Base-by-base conservation (phyloP, 2,329 filamentous ascomycete species). In the Teratosphaeria destructans region DNA sequence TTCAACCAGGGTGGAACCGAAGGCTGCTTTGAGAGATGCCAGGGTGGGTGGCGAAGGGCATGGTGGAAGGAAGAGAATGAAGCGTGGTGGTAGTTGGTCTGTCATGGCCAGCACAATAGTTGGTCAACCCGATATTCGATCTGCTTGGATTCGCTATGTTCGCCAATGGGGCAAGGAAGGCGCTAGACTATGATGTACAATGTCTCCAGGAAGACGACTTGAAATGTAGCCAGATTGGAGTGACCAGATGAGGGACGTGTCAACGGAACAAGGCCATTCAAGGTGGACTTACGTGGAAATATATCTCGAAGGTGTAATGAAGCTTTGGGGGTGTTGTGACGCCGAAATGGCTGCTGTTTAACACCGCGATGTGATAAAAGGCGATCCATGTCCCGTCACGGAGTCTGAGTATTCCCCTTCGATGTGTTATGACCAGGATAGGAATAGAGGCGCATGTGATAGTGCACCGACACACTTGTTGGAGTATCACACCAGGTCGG, bases 41-140 rank as follows among this genome's bases (percentile, higher is more conserved):
- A 74, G 73, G 4, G 73, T 73, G 3, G 73, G 66, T 34, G 75
- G 71, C 23, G 71, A 68, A 6, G 77, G 75, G 3, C 73, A 66
- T 35, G 78, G 77, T 29, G 78, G 77, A 10, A 80, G 73, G 52
- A 80, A 69, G 39, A 79, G 69, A 53, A 80, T 68, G 57, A 70
- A 72, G 14, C 68, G 64, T 23, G 69, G 68, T 32, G 68, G 43
- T 10, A 10, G 43, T 11, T 23, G 63, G 56, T 66, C 66, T 39
- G 26, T 34, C 55, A 56, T 56, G 1, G 53, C 27, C 23, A 23
- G 23, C 23, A 23, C 23, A 23, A 23, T 26, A 8, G 19, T 10
- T 49, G 6, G n/a, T 49, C 43, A 10, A 23, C 19, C 5, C 43
- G n/a, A 26, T 26, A 3, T 49, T n/a, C 5, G 16, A 49, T 19